Conservation (phyloP, 352 stramenopile genomes). For the Hyaloperonospora arabidopsidis region DNA sequence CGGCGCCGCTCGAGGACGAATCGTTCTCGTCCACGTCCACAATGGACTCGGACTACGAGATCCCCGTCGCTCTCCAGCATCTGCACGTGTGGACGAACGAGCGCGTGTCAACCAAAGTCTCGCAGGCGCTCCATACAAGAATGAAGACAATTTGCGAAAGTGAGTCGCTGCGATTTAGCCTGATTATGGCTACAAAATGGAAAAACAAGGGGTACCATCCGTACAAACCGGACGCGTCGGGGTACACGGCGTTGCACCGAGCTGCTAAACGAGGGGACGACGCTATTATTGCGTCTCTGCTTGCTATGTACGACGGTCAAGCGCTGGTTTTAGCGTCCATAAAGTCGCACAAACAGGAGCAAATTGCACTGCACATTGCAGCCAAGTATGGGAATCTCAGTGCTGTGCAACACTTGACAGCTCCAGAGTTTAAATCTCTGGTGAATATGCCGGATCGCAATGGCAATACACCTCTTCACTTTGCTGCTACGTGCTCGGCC, state of each 20-base stretch:
- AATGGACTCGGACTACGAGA: conserved; percentile 83
- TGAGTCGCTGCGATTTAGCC: conserved; percentile 72
- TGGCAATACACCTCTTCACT: conserved; percentile 78
- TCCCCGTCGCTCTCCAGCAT: conserved; percentile 56
- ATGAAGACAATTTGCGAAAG: conserved; percentile 70
- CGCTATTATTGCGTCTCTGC: conserved; percentile 52
- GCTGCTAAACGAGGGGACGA: conserved; percentile 64
- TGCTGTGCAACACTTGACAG: conserved; percentile 39
- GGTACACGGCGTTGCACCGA: conserved; percentile 77
- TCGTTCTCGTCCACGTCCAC: conserved; percentile 76
- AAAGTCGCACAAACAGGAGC: conserved; percentile 62
- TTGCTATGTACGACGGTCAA: conserved; percentile 78
- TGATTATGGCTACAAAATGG: conserved; percentile 74
- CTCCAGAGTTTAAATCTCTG: conserved; percentile 48
- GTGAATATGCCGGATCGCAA: conserved; percentile 64
- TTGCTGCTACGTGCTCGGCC: conserved; percentile 58
- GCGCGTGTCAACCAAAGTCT: conserved; percentile 58
- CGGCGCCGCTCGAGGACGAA: conserved; percentile 30
- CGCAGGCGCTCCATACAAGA: conserved; percentile 42
- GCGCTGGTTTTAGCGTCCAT: conserved; percentile 55
- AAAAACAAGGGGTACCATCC: conserved; percentile 79
- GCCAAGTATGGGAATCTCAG: conserved; percentile 72
- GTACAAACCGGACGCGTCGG: conserved; percentile 68
- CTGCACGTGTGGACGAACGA: conserved; percentile 60
- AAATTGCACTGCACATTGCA: conserved; percentile 76